phyloP scores from a whole-genome alignment of 176 grass and related monocot species.

The Zoysia japonica region DNA sequence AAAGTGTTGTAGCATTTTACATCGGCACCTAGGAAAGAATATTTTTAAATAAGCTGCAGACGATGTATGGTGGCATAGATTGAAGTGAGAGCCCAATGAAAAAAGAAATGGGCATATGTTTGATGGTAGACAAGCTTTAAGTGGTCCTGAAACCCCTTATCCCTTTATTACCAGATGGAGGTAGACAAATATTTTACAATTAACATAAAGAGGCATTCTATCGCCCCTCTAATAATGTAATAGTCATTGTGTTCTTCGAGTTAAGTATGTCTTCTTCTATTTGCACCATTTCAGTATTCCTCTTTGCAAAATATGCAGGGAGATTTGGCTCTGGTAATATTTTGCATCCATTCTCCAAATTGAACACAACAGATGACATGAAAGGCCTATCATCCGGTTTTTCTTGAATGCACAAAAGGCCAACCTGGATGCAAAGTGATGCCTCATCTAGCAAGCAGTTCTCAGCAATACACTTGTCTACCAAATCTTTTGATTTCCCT shows the following conservation, averaged over 20 bases:
- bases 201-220: neutral
- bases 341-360: constrained; percentile 38
- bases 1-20: no score
- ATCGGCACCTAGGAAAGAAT: no score
- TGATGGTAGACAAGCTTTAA: no score
- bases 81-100: no score
- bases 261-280: neutral
- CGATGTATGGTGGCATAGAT: no score
- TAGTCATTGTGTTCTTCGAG: neutral
- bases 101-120: no score
- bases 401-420: constrained; percentile 55
- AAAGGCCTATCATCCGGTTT: constrained; percentile 38
- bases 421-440: constrained; percentile 40
- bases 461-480: constrained; percentile 32
- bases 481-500: constrained; percentile 9
- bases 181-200: no score
- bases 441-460: constrained; percentile 20
- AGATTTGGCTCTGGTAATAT: constrained; percentile 14
- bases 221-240: neutral
- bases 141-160: no score
- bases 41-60: no score
- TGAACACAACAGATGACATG: constrained; percentile 26
- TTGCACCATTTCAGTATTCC: neutral
- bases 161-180: no score
- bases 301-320: neutral